Percentiles rank a stretch among this genome's conserved stretches.
These are phyloP conservation scores for Saccharomycopsis olivae DNA, from an alignment of 805 yeast species.

Conservation along the genomic window DNA sequence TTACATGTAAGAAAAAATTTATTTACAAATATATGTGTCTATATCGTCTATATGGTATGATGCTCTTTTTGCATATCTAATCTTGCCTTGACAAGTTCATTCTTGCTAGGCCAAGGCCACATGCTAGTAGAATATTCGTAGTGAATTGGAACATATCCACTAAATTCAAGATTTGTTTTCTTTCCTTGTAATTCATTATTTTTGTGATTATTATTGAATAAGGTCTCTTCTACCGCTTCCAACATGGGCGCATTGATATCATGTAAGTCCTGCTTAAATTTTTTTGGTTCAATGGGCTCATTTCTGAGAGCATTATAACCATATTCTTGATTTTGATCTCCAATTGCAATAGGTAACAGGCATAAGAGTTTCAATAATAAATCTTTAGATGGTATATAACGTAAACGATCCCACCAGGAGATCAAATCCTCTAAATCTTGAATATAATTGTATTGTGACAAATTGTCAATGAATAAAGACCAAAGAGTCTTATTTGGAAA, in stretches of 20 bases:
- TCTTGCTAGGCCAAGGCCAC: conserved; percentile 19
- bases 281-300: not conserved
- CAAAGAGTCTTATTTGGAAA: conserved; percentile 40
- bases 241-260: not conserved
- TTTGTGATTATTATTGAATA: not conserved
- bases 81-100: too few relatives aligned
- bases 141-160: conserved; percentile 6
- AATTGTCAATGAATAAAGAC: conserved; percentile 40
- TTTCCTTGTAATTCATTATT: not conserved
- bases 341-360: conserved; percentile 3
- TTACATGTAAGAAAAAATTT: not conserved
- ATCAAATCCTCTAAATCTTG: conserved; percentile 41
- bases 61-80: too few relatives aligned
- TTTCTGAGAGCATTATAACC: not conserved
- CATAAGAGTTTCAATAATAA: conserved; percentile 24
- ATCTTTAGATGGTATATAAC: conserved; percentile 31
- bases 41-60: too few relatives aligned
- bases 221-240: not conserved
- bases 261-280: too few relatives aligned
- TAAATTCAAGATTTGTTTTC: not conserved
- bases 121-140: conserved; percentile 6
- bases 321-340: conserved; percentile 1
- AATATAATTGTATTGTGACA: conserved; percentile 36
- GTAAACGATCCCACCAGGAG: conserved; percentile 43
- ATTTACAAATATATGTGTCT: too few relatives aligned